Base-by-base conservation (phyloP, 352 stramenopile genomes). In the Pythium sp. region DNA sequence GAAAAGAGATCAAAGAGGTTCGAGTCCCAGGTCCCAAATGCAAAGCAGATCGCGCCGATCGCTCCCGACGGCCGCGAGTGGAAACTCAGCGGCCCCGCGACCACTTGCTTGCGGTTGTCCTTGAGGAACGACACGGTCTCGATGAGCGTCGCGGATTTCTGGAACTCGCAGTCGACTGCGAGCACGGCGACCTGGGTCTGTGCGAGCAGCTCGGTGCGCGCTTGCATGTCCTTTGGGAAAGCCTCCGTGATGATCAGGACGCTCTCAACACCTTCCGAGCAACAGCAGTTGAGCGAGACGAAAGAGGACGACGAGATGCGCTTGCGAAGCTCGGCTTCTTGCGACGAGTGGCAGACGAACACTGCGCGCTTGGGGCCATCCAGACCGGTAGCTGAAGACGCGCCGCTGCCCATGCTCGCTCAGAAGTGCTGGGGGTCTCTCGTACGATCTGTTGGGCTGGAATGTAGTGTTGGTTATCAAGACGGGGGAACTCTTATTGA, bases 71-170 rank as follows among this genome's bases (percentile, higher is more conserved):
- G 81, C 11, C 73, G 69, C 9, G 69, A 75, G 60, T 78, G 84
- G 67, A 79, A 79, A 4, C 63, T 77, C 43, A 87, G 56, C 3
- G 78, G 75, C 0, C 77, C 78, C 1, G 73, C 76, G 4, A 82
- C 59, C 47, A 89, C 65, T 2, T 65, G 53, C 54, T 81, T 84
- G 11, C 75, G 61, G 9, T 57, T 75, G 32, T 86, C 81, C 24
- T 89, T 87, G 54, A 87, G 72, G 58, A 79, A 86, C 46, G 81
- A 86, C 43, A 84, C 54, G 14, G 79, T 79, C 36, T 79, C 76
- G 41, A 87, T 72, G 7, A 87, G 64, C 18, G 65, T 47, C 1
- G 68, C 12, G 2, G 68, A 74, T 20, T 67, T 73, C 59, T 87
- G 79, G 55, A 86, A 82, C n/a, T 67, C 51, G 0, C 65, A 46